phyloP scores from a whole-genome alignment of 495 filamentous ascomycete species.

The Aspergillus coremiiformis region DNA sequence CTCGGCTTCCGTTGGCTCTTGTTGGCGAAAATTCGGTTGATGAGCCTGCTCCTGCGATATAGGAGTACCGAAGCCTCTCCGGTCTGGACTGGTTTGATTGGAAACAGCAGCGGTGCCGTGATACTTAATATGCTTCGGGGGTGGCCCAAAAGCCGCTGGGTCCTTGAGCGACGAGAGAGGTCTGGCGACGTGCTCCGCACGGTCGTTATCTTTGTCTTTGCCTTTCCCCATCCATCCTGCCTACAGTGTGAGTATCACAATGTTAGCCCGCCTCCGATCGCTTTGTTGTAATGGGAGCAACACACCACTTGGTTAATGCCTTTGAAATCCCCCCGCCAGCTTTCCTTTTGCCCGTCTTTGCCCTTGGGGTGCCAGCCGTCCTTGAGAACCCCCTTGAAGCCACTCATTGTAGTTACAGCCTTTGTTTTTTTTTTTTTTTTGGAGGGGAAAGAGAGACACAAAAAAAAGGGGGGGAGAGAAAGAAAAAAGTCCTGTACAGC shows the following conservation, averaged over 20 bases:
- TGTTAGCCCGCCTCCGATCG: slow-evolving; percentile 1
- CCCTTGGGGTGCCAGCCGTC: slow-evolving; percentile 54
- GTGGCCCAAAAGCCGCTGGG: slow-evolving; percentile 75
- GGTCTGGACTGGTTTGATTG: slow-evolving; percentile 42
- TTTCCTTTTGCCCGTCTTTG: slow-evolving; percentile 48
- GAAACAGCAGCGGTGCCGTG: slow-evolving; percentile 43
- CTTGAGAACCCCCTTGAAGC: slow-evolving; percentile 44
- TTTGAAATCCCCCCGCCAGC: slow-evolving; percentile 53
- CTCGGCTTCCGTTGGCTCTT: slow-evolving; percentile 30
- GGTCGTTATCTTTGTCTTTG: slow-evolving; percentile 33
- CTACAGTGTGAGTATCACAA: slow-evolving; percentile 13
- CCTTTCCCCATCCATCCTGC: slow-evolving; percentile 51
- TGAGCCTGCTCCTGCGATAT: slow-evolving; percentile 34
- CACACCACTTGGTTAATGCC: slow-evolving; percentile 53
- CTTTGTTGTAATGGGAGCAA: not conserved
- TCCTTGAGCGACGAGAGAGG: slow-evolving; percentile 78
- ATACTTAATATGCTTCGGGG: slow-evolving; percentile 62
- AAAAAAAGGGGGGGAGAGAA: not conserved
- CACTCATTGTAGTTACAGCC: slow-evolving; percentile 34
- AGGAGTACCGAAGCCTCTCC: slow-evolving; percentile 42
- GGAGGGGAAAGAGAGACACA: too few relatives aligned
- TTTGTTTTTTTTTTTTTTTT: not conserved
- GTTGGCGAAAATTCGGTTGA: slow-evolving; percentile 28
- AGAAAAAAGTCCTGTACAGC: not conserved
- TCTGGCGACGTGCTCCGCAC: slow-evolving; percentile 47